These are phyloP conservation scores for Amylocystis lapponica DNA, from an alignment of 768 basidiomycete species.

Conservation along the genomic window DNA sequence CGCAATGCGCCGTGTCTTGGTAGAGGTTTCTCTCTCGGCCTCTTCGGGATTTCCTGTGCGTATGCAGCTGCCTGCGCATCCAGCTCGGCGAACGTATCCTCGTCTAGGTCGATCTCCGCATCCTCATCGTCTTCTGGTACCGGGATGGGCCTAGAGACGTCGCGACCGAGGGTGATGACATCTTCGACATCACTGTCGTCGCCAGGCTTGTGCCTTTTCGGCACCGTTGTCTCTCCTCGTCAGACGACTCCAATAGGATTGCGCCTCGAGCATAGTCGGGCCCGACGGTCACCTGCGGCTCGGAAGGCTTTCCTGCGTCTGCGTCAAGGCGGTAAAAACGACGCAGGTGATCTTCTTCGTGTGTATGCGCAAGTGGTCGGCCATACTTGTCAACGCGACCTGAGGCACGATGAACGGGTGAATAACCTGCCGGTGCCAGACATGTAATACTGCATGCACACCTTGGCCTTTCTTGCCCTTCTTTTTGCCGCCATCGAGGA, in stretches of 20 bases:
- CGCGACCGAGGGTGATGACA: slow-evolving; percentile 46
- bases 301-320: slow-evolving; percentile 34
- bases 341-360: slow-evolving; percentile 70
- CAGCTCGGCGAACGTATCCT: slow-evolving; percentile 61
- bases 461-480: slow-evolving; percentile 23
- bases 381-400: slow-evolving; percentile 89
- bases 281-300: slow-evolving; percentile 17
- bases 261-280: slow-evolving; percentile 88
- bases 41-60: slow-evolving; percentile 38
- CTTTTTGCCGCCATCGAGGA: slow-evolving; percentile 47
- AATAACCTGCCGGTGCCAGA: not conserved
- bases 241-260: slow-evolving; percentile 82
- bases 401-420: slow-evolving; percentile 22
- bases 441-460: not conserved
- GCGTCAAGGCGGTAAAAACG: slow-evolving; percentile 78
- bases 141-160: slow-evolving; percentile 37
- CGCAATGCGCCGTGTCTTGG: slow-evolving; percentile 60
- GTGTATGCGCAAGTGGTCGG: slow-evolving; percentile 56
- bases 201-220: slow-evolving; percentile 27
- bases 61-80: slow-evolving; percentile 71
- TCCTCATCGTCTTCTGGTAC: slow-evolving; percentile 35
- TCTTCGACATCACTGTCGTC: slow-evolving; percentile 44
- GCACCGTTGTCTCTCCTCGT: slow-evolving; percentile 71
- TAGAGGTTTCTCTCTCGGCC: slow-evolving; percentile 38
- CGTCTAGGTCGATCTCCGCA: slow-evolving; percentile 73